Conservation (phyloP, 495 filamentous ascomycete species). For the Aspergillus campestris region DNA sequence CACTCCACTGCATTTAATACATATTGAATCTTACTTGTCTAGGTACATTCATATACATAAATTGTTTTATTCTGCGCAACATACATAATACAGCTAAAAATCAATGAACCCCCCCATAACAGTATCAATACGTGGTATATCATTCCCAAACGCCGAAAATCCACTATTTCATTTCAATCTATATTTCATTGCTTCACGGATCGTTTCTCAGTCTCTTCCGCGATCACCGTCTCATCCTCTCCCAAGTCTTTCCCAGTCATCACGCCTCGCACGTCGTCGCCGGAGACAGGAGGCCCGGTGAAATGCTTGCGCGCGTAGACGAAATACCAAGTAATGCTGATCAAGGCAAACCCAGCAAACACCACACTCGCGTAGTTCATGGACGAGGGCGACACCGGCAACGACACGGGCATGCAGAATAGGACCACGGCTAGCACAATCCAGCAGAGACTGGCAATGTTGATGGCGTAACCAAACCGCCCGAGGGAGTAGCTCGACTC, state of each 20-base stretch:
- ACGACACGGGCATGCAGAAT: slow-evolving; percentile 48
- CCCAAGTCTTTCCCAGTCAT: slow-evolving; percentile 28
- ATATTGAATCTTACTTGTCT: no score
- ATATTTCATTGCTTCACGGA: slow-evolving; percentile 15
- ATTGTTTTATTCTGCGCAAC: no score
- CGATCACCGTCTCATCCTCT: slow-evolving; percentile 12
- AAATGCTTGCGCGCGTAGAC: slow-evolving; percentile 63
- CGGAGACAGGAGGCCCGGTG: slow-evolving; percentile 51
- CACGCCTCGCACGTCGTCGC: slow-evolving; percentile 28
- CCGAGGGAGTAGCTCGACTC: slow-evolving; percentile 43
- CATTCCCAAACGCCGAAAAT: no score
- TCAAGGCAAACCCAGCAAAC: slow-evolving; percentile 50
- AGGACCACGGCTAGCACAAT: slow-evolving; percentile 42
- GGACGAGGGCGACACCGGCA: slow-evolving; percentile 36
- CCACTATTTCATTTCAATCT: neutral
- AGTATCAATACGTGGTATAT: no score
- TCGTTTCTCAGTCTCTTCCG: slow-evolving; percentile 9
- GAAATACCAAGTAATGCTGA: slow-evolving; percentile 58
- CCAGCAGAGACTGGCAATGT: slow-evolving; percentile 41
- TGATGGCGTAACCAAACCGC: slow-evolving; percentile 44
- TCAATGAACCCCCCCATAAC: no score
- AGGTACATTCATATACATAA: no score
- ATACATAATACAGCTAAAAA: no score
- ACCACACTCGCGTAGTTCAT: slow-evolving; percentile 61
- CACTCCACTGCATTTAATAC: no score